Conservation (phyloP, 257 asterid species). For the Solanum appendiculatum region DNA sequence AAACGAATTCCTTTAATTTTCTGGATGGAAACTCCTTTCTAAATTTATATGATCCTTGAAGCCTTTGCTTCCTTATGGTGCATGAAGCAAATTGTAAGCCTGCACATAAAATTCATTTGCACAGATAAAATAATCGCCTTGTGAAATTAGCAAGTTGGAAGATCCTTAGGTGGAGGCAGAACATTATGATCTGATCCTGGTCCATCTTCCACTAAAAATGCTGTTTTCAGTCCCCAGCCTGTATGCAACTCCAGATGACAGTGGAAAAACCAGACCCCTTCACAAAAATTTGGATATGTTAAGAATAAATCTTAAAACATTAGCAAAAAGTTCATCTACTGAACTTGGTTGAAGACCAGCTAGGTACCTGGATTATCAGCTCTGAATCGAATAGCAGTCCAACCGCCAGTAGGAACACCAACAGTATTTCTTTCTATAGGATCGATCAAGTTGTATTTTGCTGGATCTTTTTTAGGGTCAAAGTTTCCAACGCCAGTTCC, state of each 20-base stretch:
- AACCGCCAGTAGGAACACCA: slow-evolving; percentile 50
- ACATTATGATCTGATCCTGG: slow-evolving; percentile 31
- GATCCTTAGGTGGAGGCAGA: slow-evolving; percentile 52
- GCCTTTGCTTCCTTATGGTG: background rate
- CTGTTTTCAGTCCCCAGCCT: slow-evolving; percentile 56
- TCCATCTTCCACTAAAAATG: slow-evolving; percentile 51
- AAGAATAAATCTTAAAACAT: background rate
- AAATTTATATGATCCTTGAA: background rate
- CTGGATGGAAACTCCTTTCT: too few species aligned
- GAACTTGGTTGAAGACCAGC: background rate
- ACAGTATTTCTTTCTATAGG: slow-evolving; percentile 49
- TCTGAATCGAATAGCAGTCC: slow-evolving; percentile 43
- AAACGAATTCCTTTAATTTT: background rate
- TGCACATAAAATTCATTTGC: background rate
- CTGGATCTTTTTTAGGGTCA: slow-evolving; percentile 28
- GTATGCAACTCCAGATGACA: slow-evolving; percentile 61
- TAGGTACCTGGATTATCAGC: slow-evolving; percentile 50
- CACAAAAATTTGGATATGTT: background rate
- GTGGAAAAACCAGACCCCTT: slow-evolving; percentile 51
- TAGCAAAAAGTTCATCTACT: background rate
- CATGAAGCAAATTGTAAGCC: background rate
- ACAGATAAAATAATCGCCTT: background rate
- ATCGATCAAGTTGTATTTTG: slow-evolving; percentile 34
- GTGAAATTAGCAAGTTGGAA: slow-evolving; percentile 30
- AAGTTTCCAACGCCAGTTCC: slow-evolving; percentile 41